Evolutionary conservation across 805 yeast species (phyloP).

Genomic region (Zygosaccharomyces bailii): DNA sequence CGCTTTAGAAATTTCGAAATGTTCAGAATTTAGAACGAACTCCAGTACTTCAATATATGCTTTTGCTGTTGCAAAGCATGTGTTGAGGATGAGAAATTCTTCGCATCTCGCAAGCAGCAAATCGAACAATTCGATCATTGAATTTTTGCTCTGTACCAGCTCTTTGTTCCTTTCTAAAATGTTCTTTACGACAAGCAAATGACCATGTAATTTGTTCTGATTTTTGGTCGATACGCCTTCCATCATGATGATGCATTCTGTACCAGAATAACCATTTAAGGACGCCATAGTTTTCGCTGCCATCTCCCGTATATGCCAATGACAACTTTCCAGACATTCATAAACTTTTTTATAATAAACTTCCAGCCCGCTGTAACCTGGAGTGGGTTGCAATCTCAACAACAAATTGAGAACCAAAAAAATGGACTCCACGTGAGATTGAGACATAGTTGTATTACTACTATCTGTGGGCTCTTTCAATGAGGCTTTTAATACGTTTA

Average conservation of each 20-base stretch:
- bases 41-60: slow-evolving; percentile 33
- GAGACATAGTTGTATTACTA: not conserved
- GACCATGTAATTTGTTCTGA: slow-evolving; percentile 59
- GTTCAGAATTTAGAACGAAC: slow-evolving; percentile 12
- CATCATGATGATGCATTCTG: slow-evolving; percentile 33
- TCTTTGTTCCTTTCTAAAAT: slow-evolving; percentile 21
- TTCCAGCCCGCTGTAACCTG: slow-evolving; percentile 49
- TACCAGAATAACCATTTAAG: slow-evolving; percentile 38
- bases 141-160: not conserved
- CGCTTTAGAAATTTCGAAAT: not conserved
- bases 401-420: slow-evolving; percentile 76
- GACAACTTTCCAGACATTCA: slow-evolving; percentile 46
- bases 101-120: not conserved
- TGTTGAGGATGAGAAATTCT: slow-evolving; percentile 9
- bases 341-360: slow-evolving; percentile 51
- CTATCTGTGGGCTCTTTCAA: slow-evolving; percentile 22
- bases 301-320: slow-evolving; percentile 87
- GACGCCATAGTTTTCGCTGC: slow-evolving; percentile 69
- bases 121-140: slow-evolving; percentile 1
- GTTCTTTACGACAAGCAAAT: slow-evolving; percentile 46
- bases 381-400: slow-evolving; percentile 61
- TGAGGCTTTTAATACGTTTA: slow-evolving; percentile 40
- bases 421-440: slow-evolving; percentile 50
- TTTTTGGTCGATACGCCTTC: slow-evolving; percentile 19
- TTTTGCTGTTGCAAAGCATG: slow-evolving; percentile 36